These are phyloP conservation scores for Coemansia sp. DNA, from an alignment of 192 early-diverging fungal genomes.

Conservation along the genomic window DNA sequence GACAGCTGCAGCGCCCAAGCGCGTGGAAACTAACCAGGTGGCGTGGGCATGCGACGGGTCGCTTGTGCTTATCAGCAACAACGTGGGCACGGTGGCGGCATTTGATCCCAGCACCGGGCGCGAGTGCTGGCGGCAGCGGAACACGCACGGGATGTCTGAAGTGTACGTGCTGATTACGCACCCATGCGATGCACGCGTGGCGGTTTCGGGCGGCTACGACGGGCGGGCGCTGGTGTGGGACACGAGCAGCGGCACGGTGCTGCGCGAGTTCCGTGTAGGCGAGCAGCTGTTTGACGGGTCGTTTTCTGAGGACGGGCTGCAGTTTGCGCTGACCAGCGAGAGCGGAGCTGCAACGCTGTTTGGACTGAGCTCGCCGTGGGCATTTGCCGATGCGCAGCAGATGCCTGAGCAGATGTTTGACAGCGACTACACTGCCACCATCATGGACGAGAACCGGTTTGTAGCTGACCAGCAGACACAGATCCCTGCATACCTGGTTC, in stretches of 20 bases:
- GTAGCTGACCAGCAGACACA: conserved; percentile 73
- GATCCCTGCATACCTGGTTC: conserved; percentile 66
- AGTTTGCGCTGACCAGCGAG: conserved; percentile 70
- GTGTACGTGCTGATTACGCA: conserved; percentile 75
- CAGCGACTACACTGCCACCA: conserved; percentile 70
- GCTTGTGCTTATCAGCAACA: conserved; percentile 63
- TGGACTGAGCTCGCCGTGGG: conserved; percentile 59
- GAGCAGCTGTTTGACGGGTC: conserved; percentile 67
- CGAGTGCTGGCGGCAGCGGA: conserved; percentile 34
- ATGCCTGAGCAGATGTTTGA: conserved; percentile 77
- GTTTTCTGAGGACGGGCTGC: conserved; percentile 73
- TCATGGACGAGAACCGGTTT: conserved; percentile 61
- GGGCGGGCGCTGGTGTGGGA: conserved; percentile 83
- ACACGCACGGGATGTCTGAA: conserved; percentile 49
- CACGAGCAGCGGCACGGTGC: conserved; percentile 54
- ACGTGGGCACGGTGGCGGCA: conserved; percentile 64
- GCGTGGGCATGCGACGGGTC: conserved; percentile 72
- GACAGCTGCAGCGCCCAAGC: conserved; percentile 15
- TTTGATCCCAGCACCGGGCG: conserved; percentile 67
- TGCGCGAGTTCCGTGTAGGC: conserved; percentile 55
- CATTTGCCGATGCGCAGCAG: conserved; percentile 36
- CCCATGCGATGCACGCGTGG: conserved; percentile 65
- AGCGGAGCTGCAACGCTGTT: conserved; percentile 69
- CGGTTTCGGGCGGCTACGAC: conserved; percentile 81
- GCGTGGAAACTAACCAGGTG: conserved; percentile 57